Evolutionary conservation across 441 rosid genomes (phyloP).

Genomic region (Erodium texanum): DNA sequence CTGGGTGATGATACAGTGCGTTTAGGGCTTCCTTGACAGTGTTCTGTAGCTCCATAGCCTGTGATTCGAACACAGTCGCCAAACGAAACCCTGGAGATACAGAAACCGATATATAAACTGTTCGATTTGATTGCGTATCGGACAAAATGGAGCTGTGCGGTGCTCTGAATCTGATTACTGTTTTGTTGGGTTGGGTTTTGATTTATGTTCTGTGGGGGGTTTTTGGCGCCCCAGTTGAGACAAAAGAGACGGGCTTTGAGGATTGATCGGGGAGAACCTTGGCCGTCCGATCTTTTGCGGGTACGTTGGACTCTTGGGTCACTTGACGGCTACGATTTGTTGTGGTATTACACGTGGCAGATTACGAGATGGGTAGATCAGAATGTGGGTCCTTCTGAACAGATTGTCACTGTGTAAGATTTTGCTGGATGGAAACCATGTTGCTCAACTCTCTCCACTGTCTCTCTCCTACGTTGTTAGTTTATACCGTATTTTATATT

Average conservation of each 20-base stretch:
- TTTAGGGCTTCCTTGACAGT: slow-evolving; percentile 91
- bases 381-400: neutral
- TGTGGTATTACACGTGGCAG: too few species aligned
- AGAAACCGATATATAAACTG: neutral
- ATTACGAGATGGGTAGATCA: neutral
- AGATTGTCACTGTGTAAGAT: neutral
- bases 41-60: slow-evolving; percentile 65
- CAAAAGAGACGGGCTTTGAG: neutral
- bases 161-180: neutral
- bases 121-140: neutral
- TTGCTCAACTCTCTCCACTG: too few species aligned
- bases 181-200: neutral
- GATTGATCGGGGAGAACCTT: neutral
- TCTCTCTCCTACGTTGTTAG: too few species aligned
- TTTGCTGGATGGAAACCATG: neutral
- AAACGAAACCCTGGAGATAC: neutral
- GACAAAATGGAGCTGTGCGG: neutral
- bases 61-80: too few species aligned
- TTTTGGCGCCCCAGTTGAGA: slow-evolving; percentile 4
- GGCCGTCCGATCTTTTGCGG: neutral
- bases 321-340: neutral
- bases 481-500: too few species aligned
- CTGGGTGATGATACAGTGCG: slow-evolving; percentile 92
- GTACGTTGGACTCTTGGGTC: neutral
- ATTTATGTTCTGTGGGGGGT: neutral